Evolutionary conservation across 441 rosid genomes (phyloP).

Genomic region (Bocquillonia castaneifolia): DNA sequence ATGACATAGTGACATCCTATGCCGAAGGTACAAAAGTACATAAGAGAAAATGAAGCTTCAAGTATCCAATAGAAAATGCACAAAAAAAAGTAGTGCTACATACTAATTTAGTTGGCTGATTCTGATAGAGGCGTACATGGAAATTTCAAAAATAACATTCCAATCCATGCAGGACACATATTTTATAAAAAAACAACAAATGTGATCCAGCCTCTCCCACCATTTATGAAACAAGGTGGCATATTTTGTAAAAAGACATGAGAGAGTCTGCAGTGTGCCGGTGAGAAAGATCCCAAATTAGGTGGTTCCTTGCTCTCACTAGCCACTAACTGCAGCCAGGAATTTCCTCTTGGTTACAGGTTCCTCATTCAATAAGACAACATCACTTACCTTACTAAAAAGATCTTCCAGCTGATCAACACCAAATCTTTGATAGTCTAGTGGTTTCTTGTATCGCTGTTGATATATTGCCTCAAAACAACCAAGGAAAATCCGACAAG

Average conservation of each 20-base stretch:
- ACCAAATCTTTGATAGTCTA: constrained; percentile 53
- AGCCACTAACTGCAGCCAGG: constrained; percentile 47
- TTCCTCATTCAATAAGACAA: constrained; percentile 68
- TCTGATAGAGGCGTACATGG: constrained; percentile 36
- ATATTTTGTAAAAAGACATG: neutral
- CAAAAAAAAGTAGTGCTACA: neutral
- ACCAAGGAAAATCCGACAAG: constrained; percentile 59
- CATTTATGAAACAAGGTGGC: constrained; percentile 19
- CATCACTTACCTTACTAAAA: constrained; percentile 57
- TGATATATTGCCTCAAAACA: constrained; percentile 75
- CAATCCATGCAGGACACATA: constrained; percentile 37
- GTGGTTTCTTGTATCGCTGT: constrained; percentile 67
- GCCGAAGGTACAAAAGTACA: neutral
- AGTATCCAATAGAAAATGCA: neutral
- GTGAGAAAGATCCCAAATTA: constrained; percentile 8
- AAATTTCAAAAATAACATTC: constrained; percentile 21
- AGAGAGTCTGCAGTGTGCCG: constrained; percentile 17
- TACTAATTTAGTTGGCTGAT: constrained; percentile 20
- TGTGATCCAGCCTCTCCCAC: constrained; percentile 28
- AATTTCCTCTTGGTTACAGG: constrained; percentile 58
- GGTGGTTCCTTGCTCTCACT: constrained; percentile 24
- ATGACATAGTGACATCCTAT: neutral
- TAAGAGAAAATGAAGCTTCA: neutral
- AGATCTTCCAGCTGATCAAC: constrained; percentile 72
- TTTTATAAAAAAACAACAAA: constrained; percentile 18